Evolutionary conservation across 768 basidiomycete species (phyloP).

Genomic region (Pleurotus cornucopiae): DNA sequence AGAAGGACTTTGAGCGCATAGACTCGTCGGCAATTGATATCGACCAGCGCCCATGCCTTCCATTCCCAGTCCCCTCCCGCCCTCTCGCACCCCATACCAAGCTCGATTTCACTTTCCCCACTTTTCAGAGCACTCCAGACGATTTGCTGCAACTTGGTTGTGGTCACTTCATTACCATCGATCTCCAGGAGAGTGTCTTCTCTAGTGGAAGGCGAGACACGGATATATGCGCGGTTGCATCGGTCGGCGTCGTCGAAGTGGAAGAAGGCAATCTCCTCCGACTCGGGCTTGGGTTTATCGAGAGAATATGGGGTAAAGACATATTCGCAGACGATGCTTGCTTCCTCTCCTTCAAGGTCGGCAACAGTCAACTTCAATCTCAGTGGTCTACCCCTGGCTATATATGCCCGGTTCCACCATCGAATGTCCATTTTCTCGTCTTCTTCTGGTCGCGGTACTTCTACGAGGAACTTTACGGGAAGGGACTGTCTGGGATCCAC

Average conservation of each 20-base stretch:
- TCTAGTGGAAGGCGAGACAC: conserved; percentile 16
- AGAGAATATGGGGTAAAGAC: conserved; percentile 26
- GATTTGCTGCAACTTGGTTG: conserved; percentile 23
- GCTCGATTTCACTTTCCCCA: conserved; percentile 32
- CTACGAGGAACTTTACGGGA: conserved; percentile 23
- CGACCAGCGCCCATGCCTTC: conserved; percentile 33
- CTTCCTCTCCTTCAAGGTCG: conserved; percentile 34
- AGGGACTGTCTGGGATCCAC: conserved; percentile 34
- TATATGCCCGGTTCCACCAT: conserved; percentile 31
- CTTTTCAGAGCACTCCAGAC: conserved; percentile 33
- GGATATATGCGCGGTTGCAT: conserved; percentile 20
- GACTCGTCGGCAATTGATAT: conserved; percentile 33
- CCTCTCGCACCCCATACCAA: conserved; percentile 25
- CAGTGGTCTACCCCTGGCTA: conserved; percentile 29
- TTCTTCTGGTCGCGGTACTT: conserved; percentile 28
- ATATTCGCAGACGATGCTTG: conserved; percentile 34
- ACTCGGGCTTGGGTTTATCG: conserved; percentile 18
- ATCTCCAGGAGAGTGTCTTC: conserved; percentile 19
- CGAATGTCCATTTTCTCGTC: conserved; percentile 23
- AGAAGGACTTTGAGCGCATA: conserved; percentile 37
- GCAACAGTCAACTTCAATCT: conserved; percentile 30
- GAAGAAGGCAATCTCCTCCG: conserved; percentile 26
- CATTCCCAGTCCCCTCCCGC: conserved; percentile 29
- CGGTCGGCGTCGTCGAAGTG: conserved; percentile 28
- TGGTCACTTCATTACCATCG: conserved; percentile 18